Conservation (phyloP, 805 yeast species). For the Teunomyces pallodes region DNA sequence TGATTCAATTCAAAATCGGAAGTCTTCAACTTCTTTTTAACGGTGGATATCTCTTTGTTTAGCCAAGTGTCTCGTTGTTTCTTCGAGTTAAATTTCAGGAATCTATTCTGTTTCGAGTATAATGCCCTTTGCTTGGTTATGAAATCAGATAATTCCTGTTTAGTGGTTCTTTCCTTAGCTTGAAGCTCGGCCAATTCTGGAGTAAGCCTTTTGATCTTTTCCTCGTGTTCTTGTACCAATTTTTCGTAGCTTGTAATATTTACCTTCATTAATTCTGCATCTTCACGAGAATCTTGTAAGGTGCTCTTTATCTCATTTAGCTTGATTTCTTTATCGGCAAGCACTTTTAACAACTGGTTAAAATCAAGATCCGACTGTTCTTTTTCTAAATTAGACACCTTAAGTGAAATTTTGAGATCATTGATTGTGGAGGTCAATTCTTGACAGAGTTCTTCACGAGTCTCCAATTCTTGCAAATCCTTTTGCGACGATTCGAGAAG, state of each 20-base stretch:
- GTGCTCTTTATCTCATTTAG: conserved; percentile 42
- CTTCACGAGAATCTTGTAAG: conserved; percentile 27
- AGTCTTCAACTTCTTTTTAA: conserved; percentile 27
- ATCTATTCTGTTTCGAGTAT: conserved; percentile 69
- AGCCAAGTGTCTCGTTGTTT: conserved; percentile 71
- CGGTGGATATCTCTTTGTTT: conserved; percentile 43
- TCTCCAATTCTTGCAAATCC: conserved; percentile 55
- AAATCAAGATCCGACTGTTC: conserved; percentile 51
- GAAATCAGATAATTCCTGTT: conserved; percentile 37
- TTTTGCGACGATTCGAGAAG: conserved; percentile 52
- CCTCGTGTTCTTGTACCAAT: conserved; percentile 36
- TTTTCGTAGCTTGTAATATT: conserved; percentile 19
- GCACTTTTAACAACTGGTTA: conserved; percentile 44
- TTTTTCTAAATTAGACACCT: conserved; percentile 55
- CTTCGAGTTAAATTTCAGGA: conserved; percentile 53
- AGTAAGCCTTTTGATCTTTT: conserved; percentile 29
- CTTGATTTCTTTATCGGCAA: conserved; percentile 50
- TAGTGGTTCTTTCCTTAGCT: conserved; percentile 38
- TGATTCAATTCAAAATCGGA: conserved; percentile 24
- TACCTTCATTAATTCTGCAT: conserved; percentile 19
- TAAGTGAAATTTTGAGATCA: conserved; percentile 46
- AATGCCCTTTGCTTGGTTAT: conserved; percentile 56
- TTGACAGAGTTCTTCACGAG: conserved; percentile 53
- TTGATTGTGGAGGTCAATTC: conserved; percentile 46
- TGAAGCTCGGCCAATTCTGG: conserved; percentile 44